phyloP scores from a whole-genome alignment of 1,284 basidiomycete species.

The Tetrapyrgos nigripes region DNA sequence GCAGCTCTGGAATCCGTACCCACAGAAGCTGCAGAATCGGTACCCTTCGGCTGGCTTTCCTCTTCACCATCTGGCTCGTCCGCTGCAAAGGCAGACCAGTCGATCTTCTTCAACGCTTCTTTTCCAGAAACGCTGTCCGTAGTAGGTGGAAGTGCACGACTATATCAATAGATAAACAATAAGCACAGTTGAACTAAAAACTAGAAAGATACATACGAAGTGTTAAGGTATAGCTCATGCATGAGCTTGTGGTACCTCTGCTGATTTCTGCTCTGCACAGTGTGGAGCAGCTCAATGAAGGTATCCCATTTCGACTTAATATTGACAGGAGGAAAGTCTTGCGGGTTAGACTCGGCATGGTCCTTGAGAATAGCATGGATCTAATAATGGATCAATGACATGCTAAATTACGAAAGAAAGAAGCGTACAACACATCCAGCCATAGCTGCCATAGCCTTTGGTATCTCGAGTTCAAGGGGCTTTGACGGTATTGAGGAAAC shows the following conservation, averaged over 20 bases:
- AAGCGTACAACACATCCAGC: not conserved
- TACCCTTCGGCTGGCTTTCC: too few species aligned
- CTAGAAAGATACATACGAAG: too few species aligned
- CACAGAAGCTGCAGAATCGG: too few species aligned
- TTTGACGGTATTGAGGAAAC: not conserved
- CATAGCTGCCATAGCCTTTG: slow-evolving; percentile 5
- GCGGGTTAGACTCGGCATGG: not conserved
- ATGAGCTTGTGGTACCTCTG: slow-evolving; percentile 1
- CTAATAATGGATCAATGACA: not conserved
- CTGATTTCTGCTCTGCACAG: not conserved
- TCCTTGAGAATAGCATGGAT: slow-evolving; percentile 8
- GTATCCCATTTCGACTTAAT: not conserved
- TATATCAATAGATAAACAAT: too few species aligned
- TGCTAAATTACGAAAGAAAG: not conserved
- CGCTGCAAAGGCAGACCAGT: too few species aligned
- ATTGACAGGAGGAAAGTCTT: not conserved
- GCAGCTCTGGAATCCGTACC: too few species aligned
- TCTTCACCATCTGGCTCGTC: too few species aligned
- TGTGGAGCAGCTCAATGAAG: not conserved
- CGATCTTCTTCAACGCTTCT: too few species aligned
- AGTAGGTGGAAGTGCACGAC: too few species aligned
- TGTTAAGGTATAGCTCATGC: not conserved
- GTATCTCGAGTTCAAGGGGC: slow-evolving; percentile 1
- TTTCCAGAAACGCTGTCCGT: too few species aligned
- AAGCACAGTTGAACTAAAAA: too few species aligned